A percentile compares a stretch with the other conserved stretches of the same genome.
These are phyloP conservation scores for Sporothrix inflata DNA, from an alignment of 2,329 filamentous ascomycete genomes.

Conservation along the genomic window DNA sequence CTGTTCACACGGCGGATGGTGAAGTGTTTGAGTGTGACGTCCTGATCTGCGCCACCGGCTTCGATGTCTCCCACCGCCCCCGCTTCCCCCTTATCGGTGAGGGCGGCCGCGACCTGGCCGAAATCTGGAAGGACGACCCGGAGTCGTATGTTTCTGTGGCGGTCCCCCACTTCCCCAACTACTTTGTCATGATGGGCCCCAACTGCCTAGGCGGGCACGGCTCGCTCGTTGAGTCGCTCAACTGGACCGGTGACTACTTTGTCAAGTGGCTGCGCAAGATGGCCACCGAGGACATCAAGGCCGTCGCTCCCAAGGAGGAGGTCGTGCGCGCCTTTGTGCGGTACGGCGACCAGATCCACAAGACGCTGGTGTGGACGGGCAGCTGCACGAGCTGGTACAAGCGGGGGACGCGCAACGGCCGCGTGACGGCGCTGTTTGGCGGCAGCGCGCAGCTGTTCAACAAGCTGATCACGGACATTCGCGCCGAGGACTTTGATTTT, in stretches of 20 bases:
- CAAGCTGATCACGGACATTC: slow-evolving; percentile 35
- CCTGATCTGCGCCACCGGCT: slow-evolving; percentile 45
- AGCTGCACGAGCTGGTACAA: slow-evolving; percentile 40
- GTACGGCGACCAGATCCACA: slow-evolving; percentile 37
- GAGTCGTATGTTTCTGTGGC: slow-evolving; percentile 20
- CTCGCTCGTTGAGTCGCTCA: slow-evolving; percentile 26
- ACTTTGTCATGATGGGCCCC: slow-evolving; percentile 28
- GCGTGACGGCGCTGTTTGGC: slow-evolving; percentile 32
- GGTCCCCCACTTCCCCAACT: slow-evolving; percentile 29
- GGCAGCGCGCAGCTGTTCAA: slow-evolving; percentile 34
- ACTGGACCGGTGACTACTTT: slow-evolving; percentile 27
- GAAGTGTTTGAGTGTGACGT: slow-evolving; percentile 36
- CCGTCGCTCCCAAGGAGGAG: slow-evolving; percentile 36
- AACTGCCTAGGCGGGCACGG: slow-evolving; percentile 28
- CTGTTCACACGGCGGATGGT: slow-evolving; percentile 39
- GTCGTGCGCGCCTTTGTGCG: slow-evolving; percentile 41
- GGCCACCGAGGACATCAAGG: slow-evolving; percentile 40
- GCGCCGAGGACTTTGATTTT: slow-evolving; percentile 40
- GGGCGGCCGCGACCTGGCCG: slow-evolving; percentile 24
- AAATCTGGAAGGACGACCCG: slow-evolving; percentile 31
- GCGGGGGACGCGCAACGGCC: slow-evolving; percentile 35
- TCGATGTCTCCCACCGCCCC: slow-evolving; percentile 39
- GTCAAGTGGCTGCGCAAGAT: slow-evolving; percentile 32
- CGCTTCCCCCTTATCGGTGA: slow-evolving; percentile 38
- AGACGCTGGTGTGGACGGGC: slow-evolving; percentile 42